These are phyloP conservation scores for Trichoderma lentiforme DNA, from an alignment of 2,329 filamentous ascomycete species.

Conservation along the genomic window DNA sequence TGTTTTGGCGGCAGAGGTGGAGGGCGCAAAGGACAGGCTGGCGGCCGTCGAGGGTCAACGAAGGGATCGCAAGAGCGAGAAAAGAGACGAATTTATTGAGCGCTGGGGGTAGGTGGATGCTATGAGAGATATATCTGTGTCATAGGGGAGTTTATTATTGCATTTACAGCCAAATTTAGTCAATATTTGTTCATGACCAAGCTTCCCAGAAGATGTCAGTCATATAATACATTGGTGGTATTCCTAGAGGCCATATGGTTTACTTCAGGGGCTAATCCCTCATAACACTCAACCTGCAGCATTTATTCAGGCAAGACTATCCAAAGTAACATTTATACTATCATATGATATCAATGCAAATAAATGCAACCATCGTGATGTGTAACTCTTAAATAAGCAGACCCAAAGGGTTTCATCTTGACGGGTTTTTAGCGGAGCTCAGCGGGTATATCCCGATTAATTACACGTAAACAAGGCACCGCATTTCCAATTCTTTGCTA, in stretches of 20 bases:
- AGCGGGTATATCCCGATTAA: not conserved
- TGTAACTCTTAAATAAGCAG: not conserved
- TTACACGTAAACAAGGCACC: not conserved
- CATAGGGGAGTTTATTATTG: not conserved
- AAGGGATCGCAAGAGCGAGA: constrained; percentile 41
- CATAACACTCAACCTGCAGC: not conserved
- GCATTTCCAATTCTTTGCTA: constrained; percentile 5
- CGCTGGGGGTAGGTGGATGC: constrained; percentile 28
- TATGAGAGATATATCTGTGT: not conserved
- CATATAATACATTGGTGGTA: not conserved
- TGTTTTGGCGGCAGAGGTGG: constrained; percentile 45
- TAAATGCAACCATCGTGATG: not conserved
- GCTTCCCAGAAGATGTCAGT: not conserved
- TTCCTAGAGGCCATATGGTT: not conserved
- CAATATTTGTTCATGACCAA: not conserved
- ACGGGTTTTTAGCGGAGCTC: not conserved
- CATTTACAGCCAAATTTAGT: not conserved
- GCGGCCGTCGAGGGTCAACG: constrained; percentile 37
- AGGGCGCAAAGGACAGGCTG: constrained; percentile 39
- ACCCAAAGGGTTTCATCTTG: not conserved
- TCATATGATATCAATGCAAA: not conserved
- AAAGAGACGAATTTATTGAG: constrained; percentile 45
- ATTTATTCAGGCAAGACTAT: not conserved
- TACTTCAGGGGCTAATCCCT: not conserved
- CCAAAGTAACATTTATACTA: not conserved